phyloP scores from a whole-genome alignment of 73 alveolate genomes.

The Paramecium sonneborni region DNA sequence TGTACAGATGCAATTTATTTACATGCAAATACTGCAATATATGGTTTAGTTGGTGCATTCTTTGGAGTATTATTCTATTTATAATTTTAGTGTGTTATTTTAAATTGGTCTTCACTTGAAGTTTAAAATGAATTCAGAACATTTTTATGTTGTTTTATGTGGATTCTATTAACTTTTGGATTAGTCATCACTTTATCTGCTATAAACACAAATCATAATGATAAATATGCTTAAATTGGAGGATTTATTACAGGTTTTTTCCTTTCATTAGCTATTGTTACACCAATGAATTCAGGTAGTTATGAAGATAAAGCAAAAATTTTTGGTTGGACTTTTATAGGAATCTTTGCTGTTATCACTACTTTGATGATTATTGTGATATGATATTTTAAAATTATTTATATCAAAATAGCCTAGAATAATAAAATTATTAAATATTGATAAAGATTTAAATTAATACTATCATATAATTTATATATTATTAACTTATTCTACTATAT shows the following conservation, averaged over 20 bases:
- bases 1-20: slow-evolving; percentile 4
- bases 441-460: too few relatives aligned
- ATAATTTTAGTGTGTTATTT: not conserved
- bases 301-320: slow-evolving; percentile 36
- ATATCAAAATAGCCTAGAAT: not conserved
- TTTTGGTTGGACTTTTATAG: slow-evolving; percentile 51
- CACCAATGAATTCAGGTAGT: not conserved
- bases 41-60: slow-evolving; percentile 9
- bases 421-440: not conserved
- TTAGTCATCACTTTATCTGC: not conserved
- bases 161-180: not conserved
- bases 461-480: too few relatives aligned
- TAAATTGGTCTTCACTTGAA: slow-evolving; percentile 15
- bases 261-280: not conserved
- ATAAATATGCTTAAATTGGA: slow-evolving; percentile 12
- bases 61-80: slow-evolving; percentile 31
- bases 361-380: not conserved
- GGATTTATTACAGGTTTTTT: slow-evolving; percentile 40
- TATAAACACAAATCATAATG: not conserved
- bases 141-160: not conserved
- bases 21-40: slow-evolving; percentile 5
- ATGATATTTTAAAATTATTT: not conserved
- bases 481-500: too few relatives aligned
- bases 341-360: slow-evolving; percentile 6
- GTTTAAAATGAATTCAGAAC: not conserved